A percentile compares a stretch with the other conserved stretches of the same genome.
Conservation (phyloP, 352 stramenopile genomes). For the Thraustochytrium sp. region DNA sequence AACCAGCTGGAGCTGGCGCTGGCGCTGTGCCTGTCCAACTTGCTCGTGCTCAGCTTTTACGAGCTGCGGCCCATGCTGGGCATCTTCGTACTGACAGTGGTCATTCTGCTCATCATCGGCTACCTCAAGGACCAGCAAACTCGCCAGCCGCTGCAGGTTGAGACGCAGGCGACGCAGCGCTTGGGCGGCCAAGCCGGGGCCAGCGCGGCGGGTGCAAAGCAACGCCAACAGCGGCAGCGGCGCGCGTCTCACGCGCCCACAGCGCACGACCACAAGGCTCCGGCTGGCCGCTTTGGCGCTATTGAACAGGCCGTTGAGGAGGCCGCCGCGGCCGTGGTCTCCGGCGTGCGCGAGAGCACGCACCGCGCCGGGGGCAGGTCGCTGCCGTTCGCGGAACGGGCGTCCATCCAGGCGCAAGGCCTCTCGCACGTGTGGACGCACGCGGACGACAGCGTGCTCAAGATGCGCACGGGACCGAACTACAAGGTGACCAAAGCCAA, state of each 20-base stretch:
- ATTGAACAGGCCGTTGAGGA: no score
- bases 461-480: constrained; percentile 12
- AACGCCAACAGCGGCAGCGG: no score
- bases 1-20: constrained; percentile 4
- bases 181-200: no score
- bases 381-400: not conserved
- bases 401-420: not conserved
- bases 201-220: no score
- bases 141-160: no score
- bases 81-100: not conserved
- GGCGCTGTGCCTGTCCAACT: constrained; percentile 14
- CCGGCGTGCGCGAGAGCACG: no score
- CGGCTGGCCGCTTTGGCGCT: no score
- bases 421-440: not conserved
- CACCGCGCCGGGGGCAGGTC: not conserved
- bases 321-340: no score
- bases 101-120: constrained; percentile 13
- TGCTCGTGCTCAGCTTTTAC: not conserved
- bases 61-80: not conserved
- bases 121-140: not conserved
- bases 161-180: no score
- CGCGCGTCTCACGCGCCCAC: no score
- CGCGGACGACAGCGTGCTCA: not conserved
- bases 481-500: constrained; percentile 44
- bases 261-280: no score